Evolutionary conservation across 1,139 yeast species (phyloP).

Genomic region (Geotrichum phurueaensis): DNA sequence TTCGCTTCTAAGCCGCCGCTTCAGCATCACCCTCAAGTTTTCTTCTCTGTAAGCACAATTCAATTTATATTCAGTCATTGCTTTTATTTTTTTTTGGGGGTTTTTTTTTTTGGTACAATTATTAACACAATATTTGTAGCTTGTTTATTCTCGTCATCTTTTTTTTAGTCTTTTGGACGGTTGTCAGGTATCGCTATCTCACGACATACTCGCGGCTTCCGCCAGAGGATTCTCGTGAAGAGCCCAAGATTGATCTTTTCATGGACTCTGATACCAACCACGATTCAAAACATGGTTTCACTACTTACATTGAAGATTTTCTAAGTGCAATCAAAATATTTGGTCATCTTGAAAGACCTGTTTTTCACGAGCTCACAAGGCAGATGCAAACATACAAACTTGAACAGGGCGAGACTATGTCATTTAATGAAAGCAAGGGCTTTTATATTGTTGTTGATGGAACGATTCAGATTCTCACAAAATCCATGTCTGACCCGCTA

Average conservation of each 20-base stretch:
- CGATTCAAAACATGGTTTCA: conserved; percentile 40
- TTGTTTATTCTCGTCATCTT: conserved; percentile 22
- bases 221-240: conserved; percentile 42
- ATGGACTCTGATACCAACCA: conserved; percentile 35
- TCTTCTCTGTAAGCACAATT: conserved; percentile 26
- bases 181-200: conserved; percentile 46
- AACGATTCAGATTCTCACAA: conserved; percentile 69
- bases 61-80: not conserved
- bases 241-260: conserved; percentile 42
- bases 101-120: not conserved
- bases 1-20: conserved; percentile 20
- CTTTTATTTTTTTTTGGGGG: not conserved
- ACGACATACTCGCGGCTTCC: conserved; percentile 50
- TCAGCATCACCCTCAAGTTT: conserved; percentile 28
- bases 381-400: conserved; percentile 87
- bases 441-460: conserved; percentile 96
- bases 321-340: conserved; percentile 86
- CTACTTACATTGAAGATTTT: conserved; percentile 78
- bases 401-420: conserved; percentile 67
- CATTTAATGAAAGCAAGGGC: conserved; percentile 70
- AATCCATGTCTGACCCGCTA: conserved; percentile 21
- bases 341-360: conserved; percentile 86
- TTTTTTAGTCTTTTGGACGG: conserved; percentile 33
- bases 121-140: conserved; percentile 16
- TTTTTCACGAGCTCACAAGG: conserved; percentile 86